Conservation (phyloP, 139 green algal species). For the Coccomyxa sp. region DNA sequence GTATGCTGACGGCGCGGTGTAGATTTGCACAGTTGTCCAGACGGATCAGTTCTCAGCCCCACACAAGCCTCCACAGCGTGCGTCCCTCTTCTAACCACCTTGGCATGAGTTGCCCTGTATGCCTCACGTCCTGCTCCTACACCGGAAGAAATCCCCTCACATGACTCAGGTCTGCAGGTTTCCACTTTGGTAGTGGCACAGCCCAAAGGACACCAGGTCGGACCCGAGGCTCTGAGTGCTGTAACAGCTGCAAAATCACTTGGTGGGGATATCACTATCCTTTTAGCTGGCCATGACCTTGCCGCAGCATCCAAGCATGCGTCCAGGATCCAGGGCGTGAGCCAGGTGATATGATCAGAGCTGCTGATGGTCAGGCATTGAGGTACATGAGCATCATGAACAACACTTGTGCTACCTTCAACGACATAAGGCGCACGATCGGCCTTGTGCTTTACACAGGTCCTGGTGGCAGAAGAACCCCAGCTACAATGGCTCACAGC, state of each 20-base stretch:
- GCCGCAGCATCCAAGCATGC: conserved; percentile 11
- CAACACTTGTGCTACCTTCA: no score
- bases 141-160: no score
- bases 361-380: not conserved
- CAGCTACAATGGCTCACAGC: conserved; percentile 55
- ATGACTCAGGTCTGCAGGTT: no score
- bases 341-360: conserved; percentile 21
- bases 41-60: no score
- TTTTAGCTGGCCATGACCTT: conserved; percentile 26
- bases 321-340: conserved; percentile 22
- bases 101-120: no score
- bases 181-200: conserved; percentile 42
- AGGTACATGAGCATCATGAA: not conserved
- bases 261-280: conserved; percentile 16
- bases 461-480: conserved; percentile 55
- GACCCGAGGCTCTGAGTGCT: conserved; percentile 25
- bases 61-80: no score
- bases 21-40: no score
- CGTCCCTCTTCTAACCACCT: no score
- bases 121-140: no score
- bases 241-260: conserved; percentile 27
- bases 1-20: no score
- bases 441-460: conserved; percentile 20
- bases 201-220: conserved; percentile 27
- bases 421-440: not conserved